phyloP scores from a whole-genome alignment of 345 rosid species.

The Nephelium lappaceum region DNA sequence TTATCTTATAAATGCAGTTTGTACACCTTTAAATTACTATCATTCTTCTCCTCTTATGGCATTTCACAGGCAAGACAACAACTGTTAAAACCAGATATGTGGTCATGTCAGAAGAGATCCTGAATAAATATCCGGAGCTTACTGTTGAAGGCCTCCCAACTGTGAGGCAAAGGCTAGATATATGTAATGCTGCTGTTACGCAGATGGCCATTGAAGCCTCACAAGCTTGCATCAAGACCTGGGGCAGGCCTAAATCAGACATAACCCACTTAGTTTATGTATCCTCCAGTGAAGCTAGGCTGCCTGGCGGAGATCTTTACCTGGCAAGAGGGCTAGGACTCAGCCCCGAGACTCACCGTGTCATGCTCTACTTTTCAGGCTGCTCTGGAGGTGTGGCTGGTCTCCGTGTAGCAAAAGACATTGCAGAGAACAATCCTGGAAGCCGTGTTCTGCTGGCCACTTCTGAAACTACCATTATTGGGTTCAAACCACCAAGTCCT shows the following conservation, averaged over 20 bases:
- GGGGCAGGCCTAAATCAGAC: slow-evolving; percentile 78
- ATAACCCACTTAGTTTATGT: slow-evolving; percentile 96
- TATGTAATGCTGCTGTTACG: slow-evolving; percentile 83
- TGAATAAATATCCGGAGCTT: slow-evolving; percentile 82
- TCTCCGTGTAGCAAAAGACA: slow-evolving; percentile 90
- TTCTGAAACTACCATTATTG: slow-evolving; percentile 91
- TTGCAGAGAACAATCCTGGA: slow-evolving; percentile 91
- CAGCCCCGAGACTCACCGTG: slow-evolving; percentile 73
- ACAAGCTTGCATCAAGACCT: slow-evolving; percentile 69
- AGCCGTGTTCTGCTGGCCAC: slow-evolving; percentile 87
- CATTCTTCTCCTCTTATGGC: slow-evolving; percentile 5
- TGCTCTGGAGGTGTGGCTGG: slow-evolving; percentile 98
- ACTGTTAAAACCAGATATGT: slow-evolving; percentile 93
- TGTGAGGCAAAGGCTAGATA: slow-evolving; percentile 72
- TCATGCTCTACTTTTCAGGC: slow-evolving; percentile 82
- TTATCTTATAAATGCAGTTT: not conserved
- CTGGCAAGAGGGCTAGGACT: slow-evolving; percentile 86
- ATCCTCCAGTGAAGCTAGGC: slow-evolving; percentile 93
- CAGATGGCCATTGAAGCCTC: slow-evolving; percentile 92
- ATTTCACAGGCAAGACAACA: slow-evolving; percentile 80
- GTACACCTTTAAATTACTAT: not conserved
- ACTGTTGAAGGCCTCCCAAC: slow-evolving; percentile 83
- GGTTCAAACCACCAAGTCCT: slow-evolving; percentile 87
- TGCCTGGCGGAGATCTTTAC: slow-evolving; percentile 89
- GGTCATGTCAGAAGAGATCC: slow-evolving; percentile 96